Conservation (phyloP, 352 stramenopile genomes). For the Globisporangium acanthophoron region DNA sequence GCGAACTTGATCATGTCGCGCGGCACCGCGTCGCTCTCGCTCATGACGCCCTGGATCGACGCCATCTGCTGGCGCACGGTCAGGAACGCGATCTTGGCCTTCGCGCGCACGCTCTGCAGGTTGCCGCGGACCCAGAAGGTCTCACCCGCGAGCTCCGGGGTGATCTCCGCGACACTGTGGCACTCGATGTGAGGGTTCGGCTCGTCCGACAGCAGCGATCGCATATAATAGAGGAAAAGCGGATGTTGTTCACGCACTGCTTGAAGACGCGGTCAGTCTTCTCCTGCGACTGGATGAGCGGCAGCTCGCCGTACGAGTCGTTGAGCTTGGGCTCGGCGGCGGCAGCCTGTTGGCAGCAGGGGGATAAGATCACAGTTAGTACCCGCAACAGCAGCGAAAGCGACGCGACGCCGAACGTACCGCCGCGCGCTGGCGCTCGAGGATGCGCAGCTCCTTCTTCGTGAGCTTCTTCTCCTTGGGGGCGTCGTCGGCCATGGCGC, state of each 20-base stretch:
- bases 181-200: background rate
- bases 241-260: constrained; percentile 25
- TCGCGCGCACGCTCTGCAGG: constrained; percentile 93
- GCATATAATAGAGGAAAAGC: background rate
- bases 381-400: background rate
- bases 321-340: constrained; percentile 66
- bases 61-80: constrained; percentile 94
- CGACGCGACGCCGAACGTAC: constrained; percentile 20
- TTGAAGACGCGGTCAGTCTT: constrained; percentile 73
- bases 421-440: constrained; percentile 79
- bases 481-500: constrained; percentile 44
- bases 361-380: background rate
- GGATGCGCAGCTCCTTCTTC: constrained; percentile 88
- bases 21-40: constrained; percentile 84
- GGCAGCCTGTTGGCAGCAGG: constrained; percentile 22
- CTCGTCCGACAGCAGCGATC: background rate
- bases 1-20: constrained; percentile 98
- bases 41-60: constrained; percentile 93
- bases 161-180: constrained; percentile 52
- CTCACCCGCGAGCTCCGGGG: constrained; percentile 78
- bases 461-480: constrained; percentile 83
- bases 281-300: constrained; percentile 88
- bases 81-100: constrained; percentile 95
- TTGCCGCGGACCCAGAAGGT: constrained; percentile 94
- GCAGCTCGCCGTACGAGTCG: constrained; percentile 84